Base-by-base conservation (phyloP, 2,329 filamentous ascomycete species). In the Acrodontium crateriforme region DNA sequence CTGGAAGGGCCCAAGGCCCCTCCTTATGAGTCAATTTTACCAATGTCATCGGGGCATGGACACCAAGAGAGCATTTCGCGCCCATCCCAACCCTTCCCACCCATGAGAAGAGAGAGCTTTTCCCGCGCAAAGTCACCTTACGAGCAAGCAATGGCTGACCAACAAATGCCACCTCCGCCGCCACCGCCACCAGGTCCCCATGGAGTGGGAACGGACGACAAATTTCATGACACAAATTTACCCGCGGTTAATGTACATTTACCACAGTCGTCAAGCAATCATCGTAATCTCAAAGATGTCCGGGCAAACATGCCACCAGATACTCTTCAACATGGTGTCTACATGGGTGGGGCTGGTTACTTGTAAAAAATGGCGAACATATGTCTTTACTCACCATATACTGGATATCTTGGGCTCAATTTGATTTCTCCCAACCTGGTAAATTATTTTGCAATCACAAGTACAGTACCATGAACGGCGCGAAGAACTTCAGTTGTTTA, bases 261-360 rank as follows among this genome's bases (percentile, higher is more conserved):
- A 8, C 38, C 28, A 14, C 34, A 42, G 9, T 41, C 35, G 15
- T 31, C 32, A 18, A 51, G 45, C 28, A 31, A 25, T 5, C 49
- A 47, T 29, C 45, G 54, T 20, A 49, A 62, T 25, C 59, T 59
- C 6, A 61, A 55, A 39, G 61, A 63, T 39, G 44, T 65, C 11
- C 45, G 60, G 13, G 62, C 61, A 22, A 65, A 65, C 24, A 62
- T 65, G 59, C 60, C 62, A 7, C 59, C 61, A 0, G 52, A 55
- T 11, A 53, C 50, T 7, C 31, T 64, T 8, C 60, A 63, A 38
- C 43, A 53, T 12, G 61, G 60, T 9, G 60, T 61, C 23, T 49
- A 45, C 26, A 36, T 36, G 16, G 37, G 37, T 11, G 35, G 36
- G 22, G 45, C 40, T 9, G 46, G 45, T 13, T 49, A 49, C 35